Percentiles rank a stretch among this genome's conserved stretches.
Evolutionary conservation across 1,284 basidiomycete species (phyloP).

Genomic region (Cutaneotrichosporon cyanovorans): DNA sequence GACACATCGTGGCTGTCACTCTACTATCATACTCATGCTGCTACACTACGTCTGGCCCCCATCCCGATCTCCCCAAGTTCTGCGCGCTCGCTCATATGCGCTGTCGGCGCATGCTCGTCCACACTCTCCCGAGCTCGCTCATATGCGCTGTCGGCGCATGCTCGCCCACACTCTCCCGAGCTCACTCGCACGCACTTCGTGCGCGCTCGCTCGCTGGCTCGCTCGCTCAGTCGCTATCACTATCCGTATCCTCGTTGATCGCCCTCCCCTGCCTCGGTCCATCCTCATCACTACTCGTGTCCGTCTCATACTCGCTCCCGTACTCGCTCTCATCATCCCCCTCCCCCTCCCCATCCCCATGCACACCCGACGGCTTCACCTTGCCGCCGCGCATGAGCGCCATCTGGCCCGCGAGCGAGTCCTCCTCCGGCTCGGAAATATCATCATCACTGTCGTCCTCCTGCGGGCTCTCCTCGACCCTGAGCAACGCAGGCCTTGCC

Average conservation of each 20-base stretch:
- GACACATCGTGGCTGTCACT: no score
- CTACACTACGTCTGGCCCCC: no score
- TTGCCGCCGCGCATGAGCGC: constrained; percentile 86
- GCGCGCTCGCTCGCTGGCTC: no score
- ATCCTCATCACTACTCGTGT: constrained; percentile 50
- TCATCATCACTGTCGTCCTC: constrained; percentile 63
- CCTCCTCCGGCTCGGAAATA: constrained; percentile 93
- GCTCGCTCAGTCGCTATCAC: constrained; percentile 5
- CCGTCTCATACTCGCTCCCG: constrained; percentile 46
- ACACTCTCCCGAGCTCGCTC: no score
- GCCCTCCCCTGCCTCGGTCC: constrained; percentile 21
- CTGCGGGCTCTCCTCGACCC: constrained; percentile 65
- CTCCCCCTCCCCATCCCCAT: constrained; percentile 46
- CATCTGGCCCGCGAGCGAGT: constrained; percentile 94
- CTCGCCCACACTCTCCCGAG: no score
- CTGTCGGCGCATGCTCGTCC: no score
- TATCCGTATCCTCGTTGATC: constrained; percentile 46
- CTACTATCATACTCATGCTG: no score
- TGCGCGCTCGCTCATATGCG: no score
- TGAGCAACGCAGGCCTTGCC: constrained; percentile 63
- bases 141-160: no score
- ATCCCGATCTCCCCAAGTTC: no score
- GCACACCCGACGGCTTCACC: constrained; percentile 59
- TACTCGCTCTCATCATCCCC: constrained; percentile 49
- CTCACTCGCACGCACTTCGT: no score